These are phyloP conservation scores for Ilex aquifolium DNA, from an alignment of 257 asterid species.

Conservation along the genomic window DNA sequence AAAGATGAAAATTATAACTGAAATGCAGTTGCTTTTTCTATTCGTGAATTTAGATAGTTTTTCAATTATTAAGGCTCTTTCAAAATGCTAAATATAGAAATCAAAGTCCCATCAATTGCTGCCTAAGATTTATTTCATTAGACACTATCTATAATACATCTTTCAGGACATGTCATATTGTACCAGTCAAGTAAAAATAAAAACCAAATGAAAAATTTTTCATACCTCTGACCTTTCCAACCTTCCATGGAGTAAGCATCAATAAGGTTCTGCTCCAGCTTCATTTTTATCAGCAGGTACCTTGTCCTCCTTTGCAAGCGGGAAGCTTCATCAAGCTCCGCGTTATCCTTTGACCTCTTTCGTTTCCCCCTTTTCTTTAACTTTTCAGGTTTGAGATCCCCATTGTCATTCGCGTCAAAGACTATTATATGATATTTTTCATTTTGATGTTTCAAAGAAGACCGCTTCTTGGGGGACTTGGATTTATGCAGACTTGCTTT, in stretches of 20 bases:
- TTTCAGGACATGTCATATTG: too few species aligned
- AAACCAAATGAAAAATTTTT: constrained; percentile 12
- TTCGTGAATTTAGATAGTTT: too few species aligned
- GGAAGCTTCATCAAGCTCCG: constrained; percentile 75
- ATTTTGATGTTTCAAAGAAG: constrained; percentile 29
- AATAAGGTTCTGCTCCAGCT: constrained; percentile 90
- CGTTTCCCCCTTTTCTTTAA: constrained; percentile 40
- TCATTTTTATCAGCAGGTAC: constrained; percentile 74
- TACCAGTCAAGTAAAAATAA: neutral
- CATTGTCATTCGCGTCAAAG: constrained; percentile 23
- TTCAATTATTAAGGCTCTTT: too few species aligned
- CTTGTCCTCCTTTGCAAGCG: constrained; percentile 86
- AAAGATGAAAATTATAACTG: too few species aligned
- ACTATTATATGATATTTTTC: constrained; percentile 17
- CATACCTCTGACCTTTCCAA: constrained; percentile 99
- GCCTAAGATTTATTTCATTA: too few species aligned
- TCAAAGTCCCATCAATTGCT: too few species aligned
- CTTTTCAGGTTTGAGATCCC: constrained; percentile 29
- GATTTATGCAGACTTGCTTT: constrained; percentile 38
- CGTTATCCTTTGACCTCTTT: constrained; percentile 46
- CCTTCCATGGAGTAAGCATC: constrained; percentile 98
- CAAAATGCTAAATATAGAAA: too few species aligned
- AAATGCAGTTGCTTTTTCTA: too few species aligned
- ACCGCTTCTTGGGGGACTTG: constrained; percentile 39
- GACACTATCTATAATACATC: too few species aligned